Conservation (phyloP, 768 basidiomycete species). For the Phaeotremella fagi region DNA sequence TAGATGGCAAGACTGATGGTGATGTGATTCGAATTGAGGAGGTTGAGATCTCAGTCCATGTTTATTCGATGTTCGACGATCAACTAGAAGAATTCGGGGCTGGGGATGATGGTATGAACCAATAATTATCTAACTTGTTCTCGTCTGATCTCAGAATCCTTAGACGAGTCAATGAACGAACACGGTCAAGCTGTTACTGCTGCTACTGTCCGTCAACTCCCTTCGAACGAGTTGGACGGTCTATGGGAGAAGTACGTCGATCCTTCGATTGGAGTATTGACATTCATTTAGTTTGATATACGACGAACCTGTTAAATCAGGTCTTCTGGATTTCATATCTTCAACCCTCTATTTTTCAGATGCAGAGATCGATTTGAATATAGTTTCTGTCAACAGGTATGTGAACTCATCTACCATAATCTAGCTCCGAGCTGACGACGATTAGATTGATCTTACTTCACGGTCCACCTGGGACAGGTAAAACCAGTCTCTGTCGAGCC, state of each 20-base stretch:
- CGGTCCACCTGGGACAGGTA: slow-evolving; percentile 96
- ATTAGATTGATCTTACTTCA: slow-evolving; percentile 75
- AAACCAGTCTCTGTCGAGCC: slow-evolving; percentile 90
- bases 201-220: slow-evolving; percentile 83
- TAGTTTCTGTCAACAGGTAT: slow-evolving; percentile 87
- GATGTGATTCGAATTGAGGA: background rate
- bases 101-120: slow-evolving; percentile 37
- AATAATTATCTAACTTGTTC: slow-evolving; percentile 1
- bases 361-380: slow-evolving; percentile 56
- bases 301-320: slow-evolving; percentile 70
- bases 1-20: background rate
- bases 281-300: slow-evolving; percentile 64
- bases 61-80: slow-evolving; percentile 75
- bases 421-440: background rate
- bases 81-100: slow-evolving; percentile 63
- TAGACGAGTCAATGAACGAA: background rate
- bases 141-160: background rate
- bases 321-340: slow-evolving; percentile 87
- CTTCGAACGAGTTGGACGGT: slow-evolving; percentile 76
- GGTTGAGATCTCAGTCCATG: slow-evolving; percentile 67
- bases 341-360: slow-evolving; percentile 91
- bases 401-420: slow-evolving; percentile 3
- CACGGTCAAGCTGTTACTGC: slow-evolving; percentile 60
- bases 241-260: slow-evolving; percentile 64
- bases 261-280: background rate